A percentile compares a stretch with the other conserved stretches of the same genome.
Evolutionary conservation across 306 rosid species (phyloP).

Genomic region (Myrica gale): DNA sequence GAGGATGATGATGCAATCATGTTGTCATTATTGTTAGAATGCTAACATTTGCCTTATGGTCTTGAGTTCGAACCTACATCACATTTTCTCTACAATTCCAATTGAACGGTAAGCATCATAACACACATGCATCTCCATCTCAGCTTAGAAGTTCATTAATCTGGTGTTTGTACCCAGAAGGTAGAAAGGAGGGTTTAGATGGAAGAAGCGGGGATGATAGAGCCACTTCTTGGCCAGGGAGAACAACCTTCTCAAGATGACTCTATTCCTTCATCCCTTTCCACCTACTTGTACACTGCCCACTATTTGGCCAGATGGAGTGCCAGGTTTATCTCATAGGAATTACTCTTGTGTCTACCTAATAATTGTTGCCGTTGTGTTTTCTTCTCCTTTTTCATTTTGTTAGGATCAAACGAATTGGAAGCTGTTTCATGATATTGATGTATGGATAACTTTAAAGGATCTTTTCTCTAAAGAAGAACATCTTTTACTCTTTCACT

Average conservation of each 20-base stretch:
- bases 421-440: background rate
- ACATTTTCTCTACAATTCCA: too few relatives aligned
- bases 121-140: too few relatives aligned
- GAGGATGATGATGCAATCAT: too few relatives aligned
- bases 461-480: too few relatives aligned
- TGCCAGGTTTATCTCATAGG: conserved; percentile 50
- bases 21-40: too few relatives aligned
- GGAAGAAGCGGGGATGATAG: conserved; percentile 34
- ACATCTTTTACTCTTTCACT: background rate
- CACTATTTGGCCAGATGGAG: conserved; percentile 86
- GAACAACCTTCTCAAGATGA: conserved; percentile 14
- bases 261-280: conserved; percentile 37
- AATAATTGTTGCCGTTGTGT: background rate
- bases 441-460: too few relatives aligned
- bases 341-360: background rate
- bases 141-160: too few relatives aligned
- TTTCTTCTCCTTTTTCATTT: background rate
- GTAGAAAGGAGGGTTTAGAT: conserved; percentile 10
- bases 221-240: conserved; percentile 31
- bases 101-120: too few relatives aligned
- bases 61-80: too few relatives aligned
- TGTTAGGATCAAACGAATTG: background rate
- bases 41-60: too few relatives aligned
- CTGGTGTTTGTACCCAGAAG: background rate
- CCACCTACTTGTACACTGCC: conserved; percentile 51